Evolutionary conservation across 2,329 filamentous ascomycete genomes (phyloP), one percentile per base, ranked within the genome.

Genomic region (Ophiocordyceps unilateralis): DNA sequence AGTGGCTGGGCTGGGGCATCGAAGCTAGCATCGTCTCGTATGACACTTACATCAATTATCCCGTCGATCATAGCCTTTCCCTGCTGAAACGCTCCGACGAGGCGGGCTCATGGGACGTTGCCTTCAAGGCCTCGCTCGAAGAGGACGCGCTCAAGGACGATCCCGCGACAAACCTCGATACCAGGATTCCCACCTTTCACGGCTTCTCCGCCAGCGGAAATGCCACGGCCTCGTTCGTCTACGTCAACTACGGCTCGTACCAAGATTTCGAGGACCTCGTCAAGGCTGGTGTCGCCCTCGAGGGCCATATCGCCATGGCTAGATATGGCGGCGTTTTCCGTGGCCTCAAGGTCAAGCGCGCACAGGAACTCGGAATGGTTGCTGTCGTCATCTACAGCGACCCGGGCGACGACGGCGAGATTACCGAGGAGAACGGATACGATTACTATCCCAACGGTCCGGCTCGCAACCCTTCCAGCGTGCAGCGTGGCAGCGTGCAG

Each of bases 121-220:
- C 73, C n/a, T 93, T 81, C 54, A 78, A 87, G 55, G 89, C 88
- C 0, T 79, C 76, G 1, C 64, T 96, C 36, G 77, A 83, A 51
- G 91, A 98, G 59, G 86, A 93, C 55, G 71, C 89, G 2, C 65
- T 96, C 5, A 71, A 85, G 0, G 80, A 93, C 42, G 91, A 98
- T 57, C 73, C 78, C 3, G 93, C 87, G 0, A 86, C 78, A 17
- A 72, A 77, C 20, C 66, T 86, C 39, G 62, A 72, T 10, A 73
- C 87, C 53, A 70, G 85, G 24, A 72, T 96, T 21, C 87, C 89
- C 1, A 89, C 82, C 0, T 96, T 96, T 65, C 89, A 96, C 56
- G 91, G 89, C 43, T 96, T 95, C 60, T 93, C 86, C 4, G 87
- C 87, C 5, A 88, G 71, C 46, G 89, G 89, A 23, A 93, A 96